A percentile compares a stretch with the other conserved stretches of the same genome.
These are phyloP conservation scores for Rhododendron ovatum DNA, from an alignment of 148 eudicot genomes.

Conservation along the genomic window DNA sequence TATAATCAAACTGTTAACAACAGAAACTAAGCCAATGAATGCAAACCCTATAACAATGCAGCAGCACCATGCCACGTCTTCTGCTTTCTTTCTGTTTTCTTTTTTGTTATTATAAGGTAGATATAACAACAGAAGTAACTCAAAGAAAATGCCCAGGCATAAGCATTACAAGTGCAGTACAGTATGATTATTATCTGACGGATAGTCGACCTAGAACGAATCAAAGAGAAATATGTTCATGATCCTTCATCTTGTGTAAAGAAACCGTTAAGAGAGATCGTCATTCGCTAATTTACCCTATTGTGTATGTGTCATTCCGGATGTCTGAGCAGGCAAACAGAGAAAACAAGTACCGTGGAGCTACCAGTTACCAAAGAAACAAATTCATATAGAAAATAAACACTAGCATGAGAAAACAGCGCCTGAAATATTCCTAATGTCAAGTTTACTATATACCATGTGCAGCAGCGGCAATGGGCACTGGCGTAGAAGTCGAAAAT, in stretches of 20 bases:
- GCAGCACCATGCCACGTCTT: neutral
- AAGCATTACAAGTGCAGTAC: neutral
- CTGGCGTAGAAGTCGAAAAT: constrained; percentile 92
- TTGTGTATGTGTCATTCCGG: neutral
- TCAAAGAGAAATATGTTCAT: neutral
- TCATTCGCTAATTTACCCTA: neutral
- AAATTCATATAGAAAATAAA: neutral
- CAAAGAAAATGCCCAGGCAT: neutral
- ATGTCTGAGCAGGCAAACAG: neutral
- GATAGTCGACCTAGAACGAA: neutral
- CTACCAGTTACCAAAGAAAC: neutral
- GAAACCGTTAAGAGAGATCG: neutral
- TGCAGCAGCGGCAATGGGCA: constrained; percentile 88
- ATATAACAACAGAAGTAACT: neutral
- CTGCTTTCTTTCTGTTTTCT: neutral
- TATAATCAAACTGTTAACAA: constrained; percentile 19
- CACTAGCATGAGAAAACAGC: neutral
- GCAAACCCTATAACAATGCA: neutral
- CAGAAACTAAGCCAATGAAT: neutral
- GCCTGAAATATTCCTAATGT: neutral
- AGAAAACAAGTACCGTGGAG: neutral
- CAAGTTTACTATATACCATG: constrained; percentile 46
- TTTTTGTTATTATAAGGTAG: neutral
- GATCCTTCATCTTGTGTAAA: neutral
- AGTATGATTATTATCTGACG: neutral